Conservation (phyloP, 108 stramenopile genomes). For the Parmales sp. region DNA sequence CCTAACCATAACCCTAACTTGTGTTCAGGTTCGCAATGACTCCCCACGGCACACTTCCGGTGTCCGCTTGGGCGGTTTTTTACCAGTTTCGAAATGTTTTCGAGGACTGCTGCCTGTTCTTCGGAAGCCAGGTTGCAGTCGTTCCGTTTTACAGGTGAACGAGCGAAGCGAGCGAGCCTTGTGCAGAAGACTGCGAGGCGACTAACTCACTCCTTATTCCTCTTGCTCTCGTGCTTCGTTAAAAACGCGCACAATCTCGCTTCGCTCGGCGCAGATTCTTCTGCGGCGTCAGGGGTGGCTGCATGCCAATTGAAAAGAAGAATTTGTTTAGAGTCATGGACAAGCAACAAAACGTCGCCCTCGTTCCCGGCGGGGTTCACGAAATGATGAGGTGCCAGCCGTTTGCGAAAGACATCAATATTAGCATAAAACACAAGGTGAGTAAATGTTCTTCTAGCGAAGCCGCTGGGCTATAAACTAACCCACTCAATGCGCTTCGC, state of each 20-base stretch:
- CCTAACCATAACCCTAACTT: too few species aligned
- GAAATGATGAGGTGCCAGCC: constrained; percentile 15
- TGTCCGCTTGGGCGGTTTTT: constrained; percentile 3
- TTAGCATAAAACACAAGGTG: constrained; percentile 14
- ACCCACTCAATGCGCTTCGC: too few species aligned
- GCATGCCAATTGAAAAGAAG: constrained; percentile 7
- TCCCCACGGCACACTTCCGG: constrained; percentile 15
- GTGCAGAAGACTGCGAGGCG: too few species aligned
- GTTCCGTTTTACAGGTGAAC: constrained; percentile 7
- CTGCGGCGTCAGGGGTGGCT: constrained; percentile 2
- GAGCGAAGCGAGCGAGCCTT: too few species aligned
- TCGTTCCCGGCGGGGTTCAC: constrained; percentile 9
- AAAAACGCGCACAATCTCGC: too few species aligned
- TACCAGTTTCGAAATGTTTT: constrained; percentile 5
- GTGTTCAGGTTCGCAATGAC: constrained; percentile 11
- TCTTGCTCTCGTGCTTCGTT: too few species aligned
- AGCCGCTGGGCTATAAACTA: too few species aligned
- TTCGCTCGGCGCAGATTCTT: too few species aligned
- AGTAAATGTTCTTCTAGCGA: too few species aligned
- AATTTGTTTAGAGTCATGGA: constrained; percentile 4
- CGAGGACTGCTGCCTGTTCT: constrained; percentile 11
- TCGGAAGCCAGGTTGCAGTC: constrained; percentile 5
- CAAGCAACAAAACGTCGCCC: constrained; percentile 8
- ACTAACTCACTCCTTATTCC: too few species aligned
- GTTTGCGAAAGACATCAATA: constrained; percentile 1